Base-by-base conservation (phyloP, 139 green algal genomes). In the Tetraselmis chui region DNA sequence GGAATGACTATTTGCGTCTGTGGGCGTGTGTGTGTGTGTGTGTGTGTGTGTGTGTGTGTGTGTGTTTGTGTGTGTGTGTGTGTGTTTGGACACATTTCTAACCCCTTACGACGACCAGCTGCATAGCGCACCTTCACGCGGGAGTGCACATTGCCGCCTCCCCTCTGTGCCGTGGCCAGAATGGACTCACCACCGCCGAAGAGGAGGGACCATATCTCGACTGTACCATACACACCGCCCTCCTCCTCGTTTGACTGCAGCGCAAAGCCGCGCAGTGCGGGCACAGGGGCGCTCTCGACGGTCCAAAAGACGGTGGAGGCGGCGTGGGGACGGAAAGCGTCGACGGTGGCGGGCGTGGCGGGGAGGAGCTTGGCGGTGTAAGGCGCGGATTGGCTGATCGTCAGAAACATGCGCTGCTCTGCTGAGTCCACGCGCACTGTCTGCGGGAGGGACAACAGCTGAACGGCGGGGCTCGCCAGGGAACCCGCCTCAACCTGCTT, bases 131-230 rank as follows among this genome's bases (percentile, higher is more conserved):
- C 91, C 85, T 94, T 95, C 79, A 92, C 91, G 25, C 90, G 88
- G 2, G 90, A 92, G 88, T 95, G 89, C 23, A 96, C 84, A 0
- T 97, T 91, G 0, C 77, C 78, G 0, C 86, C 76, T 58, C 86
- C 83, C 18, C 86, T 82, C 1, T 83, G 59, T 0, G 88, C 85
- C 1, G 91, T 1, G 0, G 84, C 83, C 75, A 96, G 84, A 32
- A 97, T 80, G 0, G 24, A 30, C 18, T 87, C 84, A 0, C 81
- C 59, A 0, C 77, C 11, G 2, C 83, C 29, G 32, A 86, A 77
- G 31, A 80, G 76, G 26, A 82, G 84, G 11, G 82, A 74, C 83
- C 86, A 89, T 29, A 84, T 32, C 87, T 87, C 45, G 74, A 84
- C 58, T 32, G 77, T 78, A 1, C 23, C n/a, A 28, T 83, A 89